A percentile compares a stretch with the other conserved stretches of the same genome.
Conservation (phyloP, 2,329 filamentous ascomycete species). For the Pseudogymnoascus sp. region DNA sequence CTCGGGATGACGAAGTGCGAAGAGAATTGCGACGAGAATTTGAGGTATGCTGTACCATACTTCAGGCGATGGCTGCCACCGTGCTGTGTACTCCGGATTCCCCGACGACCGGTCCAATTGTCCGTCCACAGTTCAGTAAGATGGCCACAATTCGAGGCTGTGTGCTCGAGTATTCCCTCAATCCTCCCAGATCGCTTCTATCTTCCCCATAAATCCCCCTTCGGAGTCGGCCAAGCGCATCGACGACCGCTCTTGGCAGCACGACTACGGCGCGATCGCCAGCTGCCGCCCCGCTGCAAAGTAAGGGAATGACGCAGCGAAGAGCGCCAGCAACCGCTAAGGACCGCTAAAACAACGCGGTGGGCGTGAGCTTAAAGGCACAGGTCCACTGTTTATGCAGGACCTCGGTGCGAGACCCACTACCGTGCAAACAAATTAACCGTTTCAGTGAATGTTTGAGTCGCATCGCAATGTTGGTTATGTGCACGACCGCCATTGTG, state of each 20-base stretch:
- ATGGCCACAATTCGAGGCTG: conserved; percentile 6
- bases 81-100: neutral
- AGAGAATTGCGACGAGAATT: neutral
- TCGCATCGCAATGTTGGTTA: conserved; percentile 5
- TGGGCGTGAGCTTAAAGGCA: neutral
- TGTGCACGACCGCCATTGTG: neutral
- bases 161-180: neutral
- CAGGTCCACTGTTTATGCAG: conserved; percentile 1
- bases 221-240: neutral
- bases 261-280: neutral
- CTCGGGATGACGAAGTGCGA: neutral
- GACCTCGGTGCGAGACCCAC: neutral
- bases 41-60: neutral
- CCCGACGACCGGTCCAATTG: neutral
- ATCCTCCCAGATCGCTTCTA: neutral
- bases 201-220: neutral
- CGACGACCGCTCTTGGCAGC: neutral
- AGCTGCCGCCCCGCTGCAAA: neutral
- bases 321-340: neutral
- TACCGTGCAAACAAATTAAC: neutral
- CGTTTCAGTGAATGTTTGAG: neutral
- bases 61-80: neutral
- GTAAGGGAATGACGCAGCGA: neutral
- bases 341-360: neutral
- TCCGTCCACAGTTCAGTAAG: neutral